phyloP scores from a whole-genome alignment of 768 basidiomycete species.

The Russula olivacea region DNA sequence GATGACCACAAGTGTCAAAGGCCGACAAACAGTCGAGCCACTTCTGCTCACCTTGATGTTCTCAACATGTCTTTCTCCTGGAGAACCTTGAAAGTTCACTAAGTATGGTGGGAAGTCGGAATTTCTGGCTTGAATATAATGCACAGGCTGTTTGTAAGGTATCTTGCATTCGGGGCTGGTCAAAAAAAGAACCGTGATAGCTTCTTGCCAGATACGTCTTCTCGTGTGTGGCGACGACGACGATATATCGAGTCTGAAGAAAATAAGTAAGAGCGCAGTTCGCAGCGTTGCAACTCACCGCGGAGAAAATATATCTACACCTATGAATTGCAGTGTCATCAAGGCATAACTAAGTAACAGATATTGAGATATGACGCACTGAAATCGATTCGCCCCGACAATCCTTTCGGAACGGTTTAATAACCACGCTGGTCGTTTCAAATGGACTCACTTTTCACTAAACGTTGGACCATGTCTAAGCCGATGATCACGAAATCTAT shows the following conservation, averaged over 20 bases:
- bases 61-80: constrained; percentile 68
- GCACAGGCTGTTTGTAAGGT: constrained; percentile 50
- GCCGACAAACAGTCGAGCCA: background rate
- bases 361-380: constrained; percentile 40
- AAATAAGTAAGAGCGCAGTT: background rate
- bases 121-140: constrained; percentile 52
- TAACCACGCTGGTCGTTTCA: background rate
- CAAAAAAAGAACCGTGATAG: constrained; percentile 59
- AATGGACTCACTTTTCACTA: constrained; percentile 52
- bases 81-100: constrained; percentile 53
- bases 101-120: constrained; percentile 65
- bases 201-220: constrained; percentile 77
- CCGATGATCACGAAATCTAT: constrained; percentile 63
- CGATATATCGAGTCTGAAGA: constrained; percentile 50
- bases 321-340: constrained; percentile 32
- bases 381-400: constrained; percentile 65
- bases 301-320: constrained; percentile 78
- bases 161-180: constrained; percentile 55
- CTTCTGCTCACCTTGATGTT: constrained; percentile 58
- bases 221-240: constrained; percentile 52
- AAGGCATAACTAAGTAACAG: background rate
- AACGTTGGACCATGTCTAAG: constrained; percentile 42
- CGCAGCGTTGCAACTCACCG: constrained; percentile 35
- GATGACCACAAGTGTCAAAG: background rate
- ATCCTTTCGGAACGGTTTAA: constrained; percentile 34